Percentiles rank a stretch among this genome's conserved stretches.
phyloP scores from a whole-genome alignment of 202 grass and related monocot genomes.

The Dendrocalamus latiflorus region DNA sequence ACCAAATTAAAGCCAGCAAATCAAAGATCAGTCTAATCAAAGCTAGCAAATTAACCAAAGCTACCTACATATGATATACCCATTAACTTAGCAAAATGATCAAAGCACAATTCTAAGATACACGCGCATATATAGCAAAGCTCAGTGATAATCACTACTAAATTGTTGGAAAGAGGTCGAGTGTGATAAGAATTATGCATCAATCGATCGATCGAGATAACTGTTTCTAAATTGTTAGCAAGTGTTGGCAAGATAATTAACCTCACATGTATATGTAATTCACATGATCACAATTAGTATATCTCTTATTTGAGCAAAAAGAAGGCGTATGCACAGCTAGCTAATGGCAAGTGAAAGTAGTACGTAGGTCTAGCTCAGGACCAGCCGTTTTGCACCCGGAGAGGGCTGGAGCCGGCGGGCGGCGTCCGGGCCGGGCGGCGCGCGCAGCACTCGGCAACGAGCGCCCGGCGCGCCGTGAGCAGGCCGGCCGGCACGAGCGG shows the following conservation, averaged over 20 bases:
- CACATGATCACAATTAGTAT: conserved; percentile 3
- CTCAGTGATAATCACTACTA: not conserved
- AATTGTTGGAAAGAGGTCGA: not conserved
- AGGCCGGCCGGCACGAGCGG: conserved; percentile 52
- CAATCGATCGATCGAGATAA: not conserved
- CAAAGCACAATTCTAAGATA: not conserved
- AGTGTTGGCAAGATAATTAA: conserved; percentile 9
- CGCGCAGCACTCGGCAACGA: conserved; percentile 61
- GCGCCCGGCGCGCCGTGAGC: conserved; percentile 51
- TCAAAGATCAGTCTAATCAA: not conserved
- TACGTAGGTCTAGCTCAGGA: conserved; percentile 3
- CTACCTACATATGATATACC: conserved; percentile 30
- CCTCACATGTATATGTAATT: conserved; percentile 8
- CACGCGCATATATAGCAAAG: not conserved
- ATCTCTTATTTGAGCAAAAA: conserved; percentile 30
- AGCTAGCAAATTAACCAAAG: not conserved
- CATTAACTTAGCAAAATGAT: not conserved
- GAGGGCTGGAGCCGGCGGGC: conserved; percentile 17
- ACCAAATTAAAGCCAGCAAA: not conserved
- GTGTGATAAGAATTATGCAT: not conserved
- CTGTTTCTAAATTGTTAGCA: not conserved
- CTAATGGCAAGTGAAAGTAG: not conserved
- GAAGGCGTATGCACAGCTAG: conserved; percentile 12
- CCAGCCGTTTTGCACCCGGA: conserved; percentile 47
- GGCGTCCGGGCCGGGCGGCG: conserved; percentile 17